Base-by-base conservation (phyloP, 2,329 filamentous ascomycete species). In the Apiospora saccharicola region DNA sequence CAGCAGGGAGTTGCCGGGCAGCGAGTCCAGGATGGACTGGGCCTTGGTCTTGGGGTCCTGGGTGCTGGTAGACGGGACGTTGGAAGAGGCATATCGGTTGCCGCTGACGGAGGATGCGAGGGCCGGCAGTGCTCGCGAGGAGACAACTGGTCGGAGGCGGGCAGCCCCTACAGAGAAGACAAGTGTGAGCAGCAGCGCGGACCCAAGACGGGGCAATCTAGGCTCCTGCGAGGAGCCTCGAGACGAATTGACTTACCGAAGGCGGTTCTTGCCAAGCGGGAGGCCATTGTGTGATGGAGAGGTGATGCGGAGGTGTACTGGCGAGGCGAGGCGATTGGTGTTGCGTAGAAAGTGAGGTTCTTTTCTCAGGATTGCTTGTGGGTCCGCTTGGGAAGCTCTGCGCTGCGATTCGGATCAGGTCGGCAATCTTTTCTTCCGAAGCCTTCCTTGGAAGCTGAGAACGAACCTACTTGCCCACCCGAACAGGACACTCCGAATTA, bases 241-340 rank as follows among this genome's bases (percentile, higher is more conserved):
- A n/a, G n/a, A 74, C 74, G 73, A 74, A 73, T 71, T 68, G 78
- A 91, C 94, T 85, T 91, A 98, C 96, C 94, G 87, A 96, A 88
- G 88, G 95, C 94, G 90, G 92, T 95, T 91, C 94, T 95, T 90
- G 93, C 94, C 89, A 98, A 90, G 90, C 95, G 94, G 87, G 94
- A 98, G 90, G 96, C 96, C 96, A 98, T 98, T 93, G 89, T 93
- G 90, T 85, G 84, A 87, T 88, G 85, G 86, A 82, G 86, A 84
- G 86, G 84, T 85, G 86, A 87, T 87, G 85, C 82, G 84, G 57
- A 64, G 57, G 57, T 82, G 85, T 82, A 75, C 82, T 82, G 81
- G 77, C 80, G 79, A 80, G 81, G 83, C 83, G 80, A 82, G 47
- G 68, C 46, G 47, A 70, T 70, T 78, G 73, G 76, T 73, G 73